phyloP scores from a whole-genome alignment of 306 rosid species.

The Geum urbanum region DNA sequence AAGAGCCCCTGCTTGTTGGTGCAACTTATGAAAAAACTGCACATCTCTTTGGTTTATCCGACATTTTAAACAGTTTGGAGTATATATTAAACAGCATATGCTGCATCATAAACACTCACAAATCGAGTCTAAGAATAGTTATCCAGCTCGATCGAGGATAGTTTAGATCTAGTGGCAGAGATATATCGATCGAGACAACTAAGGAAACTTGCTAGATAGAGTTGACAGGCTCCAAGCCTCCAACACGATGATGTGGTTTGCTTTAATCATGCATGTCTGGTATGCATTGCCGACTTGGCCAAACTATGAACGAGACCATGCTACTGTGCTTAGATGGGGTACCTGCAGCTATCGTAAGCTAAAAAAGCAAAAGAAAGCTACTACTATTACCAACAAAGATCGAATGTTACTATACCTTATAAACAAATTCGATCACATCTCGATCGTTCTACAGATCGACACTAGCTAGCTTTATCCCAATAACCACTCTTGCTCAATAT shows the following conservation, averaged over 20 bases:
- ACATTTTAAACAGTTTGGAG: too few relatives aligned
- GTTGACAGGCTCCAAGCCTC: constrained; percentile 3
- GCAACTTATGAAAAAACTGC: too few relatives aligned
- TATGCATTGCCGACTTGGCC: background rate
- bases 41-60: too few relatives aligned
- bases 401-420: background rate
- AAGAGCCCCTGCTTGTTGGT: too few relatives aligned
- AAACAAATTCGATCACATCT: background rate
- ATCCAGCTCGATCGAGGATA: too few relatives aligned
- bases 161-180: background rate
- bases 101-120: too few relatives aligned
- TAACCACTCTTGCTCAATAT: constrained; percentile 7
- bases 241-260: background rate
- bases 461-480: background rate
- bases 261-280: constrained; percentile 4
- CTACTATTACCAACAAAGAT: background rate
- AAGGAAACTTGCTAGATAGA: background rate
- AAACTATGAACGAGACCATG: background rate
- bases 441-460: background rate
- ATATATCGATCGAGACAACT: background rate
- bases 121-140: too few relatives aligned
- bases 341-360: background rate
- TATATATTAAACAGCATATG: too few relatives aligned
- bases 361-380: constrained; percentile 3
- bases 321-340: background rate